These are phyloP conservation scores for Penicillium longicatenatum DNA, from an alignment of 495 filamentous ascomycete genomes.

Conservation along the genomic window DNA sequence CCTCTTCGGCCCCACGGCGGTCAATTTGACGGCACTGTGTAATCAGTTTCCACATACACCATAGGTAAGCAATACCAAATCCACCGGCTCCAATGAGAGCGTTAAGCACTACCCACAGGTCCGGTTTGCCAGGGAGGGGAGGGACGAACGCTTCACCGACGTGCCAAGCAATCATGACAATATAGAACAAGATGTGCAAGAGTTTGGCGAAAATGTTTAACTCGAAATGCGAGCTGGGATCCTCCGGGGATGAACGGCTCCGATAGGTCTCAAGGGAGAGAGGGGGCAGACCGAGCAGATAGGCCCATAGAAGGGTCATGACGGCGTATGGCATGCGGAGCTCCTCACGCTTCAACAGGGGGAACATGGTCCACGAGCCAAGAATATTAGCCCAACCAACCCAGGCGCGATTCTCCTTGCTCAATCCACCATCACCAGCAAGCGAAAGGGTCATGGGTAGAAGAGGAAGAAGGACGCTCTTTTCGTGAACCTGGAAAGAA, in stretches of 20 bases:
- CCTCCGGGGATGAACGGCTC: conserved; percentile 39
- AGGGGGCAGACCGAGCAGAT: conserved; percentile 83
- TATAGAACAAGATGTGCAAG: conserved; percentile 74
- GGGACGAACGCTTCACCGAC: conserved; percentile 64
- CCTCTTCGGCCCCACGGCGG: conserved; percentile 27
- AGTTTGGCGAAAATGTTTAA: conserved; percentile 58
- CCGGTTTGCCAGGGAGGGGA: conserved; percentile 76
- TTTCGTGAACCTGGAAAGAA: conserved; percentile 97
- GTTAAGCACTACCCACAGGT: conserved; percentile 91
- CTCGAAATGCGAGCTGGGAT: conserved; percentile 40
- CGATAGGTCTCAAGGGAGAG: conserved; percentile 67
- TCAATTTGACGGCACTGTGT: conserved; percentile 53
- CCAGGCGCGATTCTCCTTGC: conserved; percentile 78
- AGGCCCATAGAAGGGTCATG: conserved; percentile 84
- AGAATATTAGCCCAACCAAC: conserved; percentile 90
- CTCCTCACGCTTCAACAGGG: conserved; percentile 81
- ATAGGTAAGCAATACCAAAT: conserved; percentile 84
- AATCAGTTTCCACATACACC: conserved; percentile 78
- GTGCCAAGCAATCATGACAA: conserved; percentile 78
- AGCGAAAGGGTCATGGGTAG: conserved; percentile 89
- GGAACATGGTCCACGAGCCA: conserved; percentile 92
- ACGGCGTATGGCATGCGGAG: conserved; percentile 82
- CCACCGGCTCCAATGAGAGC: conserved; percentile 81
- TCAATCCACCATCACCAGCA: conserved; percentile 72
- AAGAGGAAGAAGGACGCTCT: conserved; percentile 87